phyloP scores from a whole-genome alignment of 441 rosid genomes.

The Manihot esculenta region DNA sequence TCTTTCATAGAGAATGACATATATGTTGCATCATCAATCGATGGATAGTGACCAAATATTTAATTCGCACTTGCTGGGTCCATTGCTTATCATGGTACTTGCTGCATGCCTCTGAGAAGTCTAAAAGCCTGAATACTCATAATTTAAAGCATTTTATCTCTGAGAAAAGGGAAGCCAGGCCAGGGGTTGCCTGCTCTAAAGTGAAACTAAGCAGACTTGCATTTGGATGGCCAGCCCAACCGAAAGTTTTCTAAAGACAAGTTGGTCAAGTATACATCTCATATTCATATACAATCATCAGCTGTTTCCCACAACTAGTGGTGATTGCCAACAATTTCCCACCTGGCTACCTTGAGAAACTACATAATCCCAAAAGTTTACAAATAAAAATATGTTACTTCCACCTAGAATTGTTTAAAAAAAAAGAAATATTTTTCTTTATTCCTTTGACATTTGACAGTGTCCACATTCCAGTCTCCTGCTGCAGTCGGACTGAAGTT shows the following conservation, averaged over 20 bases:
- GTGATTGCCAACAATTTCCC: not conserved
- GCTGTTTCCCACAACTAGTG: not conserved
- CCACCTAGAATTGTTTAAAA: not conserved
- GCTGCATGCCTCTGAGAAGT: conserved; percentile 16
- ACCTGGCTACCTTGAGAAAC: not conserved
- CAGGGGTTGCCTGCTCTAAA: not conserved
- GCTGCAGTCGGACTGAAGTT: conserved; percentile 5
- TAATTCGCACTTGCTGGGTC: conserved; percentile 9
- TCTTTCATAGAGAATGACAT: not conserved
- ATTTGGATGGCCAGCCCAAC: not conserved
- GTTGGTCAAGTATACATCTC: too few species aligned
- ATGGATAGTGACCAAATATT: not conserved
- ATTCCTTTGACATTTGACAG: not conserved
- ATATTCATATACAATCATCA: too few species aligned
- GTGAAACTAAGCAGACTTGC: not conserved
- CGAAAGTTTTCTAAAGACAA: too few species aligned
- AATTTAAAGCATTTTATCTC: conserved; percentile 11
- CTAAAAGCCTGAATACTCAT: conserved; percentile 5
- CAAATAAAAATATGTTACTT: too few species aligned
- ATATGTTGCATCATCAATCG: not conserved
- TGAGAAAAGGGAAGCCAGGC: not conserved
- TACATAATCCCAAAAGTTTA: too few species aligned
- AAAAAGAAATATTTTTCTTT: too few species aligned
- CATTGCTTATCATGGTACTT: conserved; percentile 18
- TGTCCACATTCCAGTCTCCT: conserved; percentile 4